Conservation (phyloP, 306 rosid species). For the Lathyrus tuberosus region DNA sequence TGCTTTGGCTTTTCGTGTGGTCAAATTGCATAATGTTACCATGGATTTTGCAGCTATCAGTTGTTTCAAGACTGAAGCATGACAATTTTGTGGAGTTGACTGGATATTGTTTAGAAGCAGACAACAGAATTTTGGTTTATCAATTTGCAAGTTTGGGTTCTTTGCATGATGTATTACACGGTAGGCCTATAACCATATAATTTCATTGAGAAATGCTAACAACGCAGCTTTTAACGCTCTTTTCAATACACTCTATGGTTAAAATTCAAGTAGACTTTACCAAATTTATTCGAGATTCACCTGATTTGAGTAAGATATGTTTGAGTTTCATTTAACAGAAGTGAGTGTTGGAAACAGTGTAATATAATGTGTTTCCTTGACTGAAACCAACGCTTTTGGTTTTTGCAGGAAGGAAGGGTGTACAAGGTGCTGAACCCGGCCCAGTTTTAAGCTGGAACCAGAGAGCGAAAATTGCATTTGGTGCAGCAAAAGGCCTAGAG, state of each 20-base stretch:
- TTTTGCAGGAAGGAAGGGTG: constrained; percentile 90
- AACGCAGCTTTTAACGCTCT: not conserved
- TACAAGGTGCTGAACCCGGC: constrained; percentile 97
- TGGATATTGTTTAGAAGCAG: constrained; percentile 86
- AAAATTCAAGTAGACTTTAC: not conserved
- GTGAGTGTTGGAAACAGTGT: too few species aligned
- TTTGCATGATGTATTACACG: constrained; percentile 91
- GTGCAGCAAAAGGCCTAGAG: constrained; percentile 97
- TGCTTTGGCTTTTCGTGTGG: constrained; percentile 1
- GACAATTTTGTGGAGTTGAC: constrained; percentile 82
- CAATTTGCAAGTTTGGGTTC: constrained; percentile 84
- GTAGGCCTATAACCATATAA: constrained; percentile 44
- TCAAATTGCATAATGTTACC: constrained; percentile 2
- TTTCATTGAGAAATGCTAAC: not conserved
- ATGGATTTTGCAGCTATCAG: constrained; percentile 67
- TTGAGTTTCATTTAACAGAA: not conserved
- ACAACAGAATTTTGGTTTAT: constrained; percentile 79
- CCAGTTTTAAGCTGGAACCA: constrained; percentile 83
- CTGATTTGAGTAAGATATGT: not conserved
- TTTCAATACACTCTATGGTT: not conserved
- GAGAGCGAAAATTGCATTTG: constrained; percentile 85
- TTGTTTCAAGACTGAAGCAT: constrained; percentile 84
- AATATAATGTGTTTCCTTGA: constrained; percentile 10
- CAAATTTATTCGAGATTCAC: not conserved
- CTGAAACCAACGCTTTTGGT: constrained; percentile 30